A percentile compares a stretch with the other conserved stretches of the same genome.
phyloP scores from a whole-genome alignment of 305 asterid species.

The Solanum chacoense region DNA sequence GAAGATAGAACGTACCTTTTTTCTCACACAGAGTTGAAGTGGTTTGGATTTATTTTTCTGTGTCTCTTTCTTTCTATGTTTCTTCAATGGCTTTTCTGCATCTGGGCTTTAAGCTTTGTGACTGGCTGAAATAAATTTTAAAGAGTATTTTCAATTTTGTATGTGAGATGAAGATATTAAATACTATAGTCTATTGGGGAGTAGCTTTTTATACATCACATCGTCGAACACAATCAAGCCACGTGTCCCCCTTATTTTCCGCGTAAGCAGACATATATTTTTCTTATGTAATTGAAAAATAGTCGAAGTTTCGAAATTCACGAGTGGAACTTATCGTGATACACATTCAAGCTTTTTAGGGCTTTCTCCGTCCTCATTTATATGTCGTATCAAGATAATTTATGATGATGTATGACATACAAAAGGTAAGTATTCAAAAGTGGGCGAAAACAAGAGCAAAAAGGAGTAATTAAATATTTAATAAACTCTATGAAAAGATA shows the following conservation, averaged over 20 bases:
- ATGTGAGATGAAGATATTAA: not conserved
- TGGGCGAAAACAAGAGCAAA: too few species aligned
- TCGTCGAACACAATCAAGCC: not conserved
- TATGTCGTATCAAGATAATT: too few species aligned
- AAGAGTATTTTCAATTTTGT: not conserved
- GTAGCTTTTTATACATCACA: not conserved
- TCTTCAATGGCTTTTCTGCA: not conserved
- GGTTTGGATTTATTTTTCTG: not conserved
- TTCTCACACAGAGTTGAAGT: too few species aligned
- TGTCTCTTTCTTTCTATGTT: not conserved
- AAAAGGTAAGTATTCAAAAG: too few species aligned
- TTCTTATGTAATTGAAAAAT: too few species aligned
- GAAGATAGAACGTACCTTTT: constrained; percentile 9
- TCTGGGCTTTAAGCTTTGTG: not conserved
- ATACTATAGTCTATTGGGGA: not conserved
- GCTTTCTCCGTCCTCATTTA: too few species aligned
- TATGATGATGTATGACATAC: too few species aligned
- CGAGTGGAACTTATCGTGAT: too few species aligned
- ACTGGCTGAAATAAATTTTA: not conserved
- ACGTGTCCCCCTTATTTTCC: not conserved
- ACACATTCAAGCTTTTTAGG: too few species aligned
- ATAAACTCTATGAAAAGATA: too few species aligned
- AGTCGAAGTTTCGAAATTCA: not conserved
- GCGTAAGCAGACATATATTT: not conserved
- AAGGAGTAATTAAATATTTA: too few species aligned